Percentiles rank a stretch among this genome's conserved stretches.
phyloP scores from a whole-genome alignment of 2,329 filamentous ascomycete species.

The Monosporascus cannonballus region DNA sequence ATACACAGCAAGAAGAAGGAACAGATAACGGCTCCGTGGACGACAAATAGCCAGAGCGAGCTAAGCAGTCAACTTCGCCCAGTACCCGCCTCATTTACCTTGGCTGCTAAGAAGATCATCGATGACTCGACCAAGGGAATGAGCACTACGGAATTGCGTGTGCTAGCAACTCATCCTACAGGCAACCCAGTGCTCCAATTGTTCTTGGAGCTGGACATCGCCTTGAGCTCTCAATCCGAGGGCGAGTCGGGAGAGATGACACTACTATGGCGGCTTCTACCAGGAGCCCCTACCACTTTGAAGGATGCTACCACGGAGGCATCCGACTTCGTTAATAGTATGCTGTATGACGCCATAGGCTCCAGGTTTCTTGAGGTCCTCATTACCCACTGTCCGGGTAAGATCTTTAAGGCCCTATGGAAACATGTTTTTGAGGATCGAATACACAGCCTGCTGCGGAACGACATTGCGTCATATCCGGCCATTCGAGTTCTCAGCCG shows the following conservation, averaged over 20 bases:
- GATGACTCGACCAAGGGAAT: slow-evolving; percentile 67
- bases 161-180: slow-evolving; percentile 81
- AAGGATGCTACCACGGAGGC: slow-evolving; percentile 67
- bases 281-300: slow-evolving; percentile 66
- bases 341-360: slow-evolving; percentile 86
- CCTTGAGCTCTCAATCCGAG: slow-evolving; percentile 60
- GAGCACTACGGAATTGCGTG: slow-evolving; percentile 72
- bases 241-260: slow-evolving; percentile 37
- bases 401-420: slow-evolving; percentile 85
- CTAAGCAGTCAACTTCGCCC: slow-evolving; percentile 38
- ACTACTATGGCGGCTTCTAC: slow-evolving; percentile 71
- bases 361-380: slow-evolving; percentile 87
- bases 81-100: slow-evolving; percentile 73
- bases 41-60: slow-evolving; percentile 43
- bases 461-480: slow-evolving; percentile 85
- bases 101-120: slow-evolving; percentile 77
- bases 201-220: slow-evolving; percentile 78
- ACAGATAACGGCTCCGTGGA: slow-evolving; percentile 59
- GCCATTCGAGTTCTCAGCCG: slow-evolving; percentile 77
- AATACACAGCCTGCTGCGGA: slow-evolving; percentile 75
- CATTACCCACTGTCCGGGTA: slow-evolving; percentile 73
- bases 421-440: slow-evolving; percentile 72
- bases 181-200: slow-evolving; percentile 93
- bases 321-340: slow-evolving; percentile 70
- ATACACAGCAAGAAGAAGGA: slow-evolving; percentile 92